Conservation (phyloP, 306 rosid genomes). For the Cercis canadensis region DNA sequence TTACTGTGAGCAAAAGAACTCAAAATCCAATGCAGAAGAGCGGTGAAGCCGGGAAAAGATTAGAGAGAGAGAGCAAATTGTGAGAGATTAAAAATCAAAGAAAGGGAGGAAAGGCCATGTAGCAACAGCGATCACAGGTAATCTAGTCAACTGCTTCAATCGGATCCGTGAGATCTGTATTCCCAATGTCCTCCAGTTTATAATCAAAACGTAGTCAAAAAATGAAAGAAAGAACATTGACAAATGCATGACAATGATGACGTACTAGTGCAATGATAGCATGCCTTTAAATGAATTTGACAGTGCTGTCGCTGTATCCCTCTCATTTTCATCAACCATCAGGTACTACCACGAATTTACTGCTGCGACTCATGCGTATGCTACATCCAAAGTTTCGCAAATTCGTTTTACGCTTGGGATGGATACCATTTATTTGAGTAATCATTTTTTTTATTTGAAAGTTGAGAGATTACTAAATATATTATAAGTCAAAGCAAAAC, state of each 20-base stretch:
- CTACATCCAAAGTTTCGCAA: too few species aligned
- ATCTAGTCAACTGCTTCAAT: neutral
- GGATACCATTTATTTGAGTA: too few species aligned
- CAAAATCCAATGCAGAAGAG: conserved; percentile 44
- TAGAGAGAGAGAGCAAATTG: too few species aligned
- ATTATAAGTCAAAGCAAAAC: too few species aligned
- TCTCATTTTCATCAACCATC: conserved; percentile 16
- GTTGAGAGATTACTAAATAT: too few species aligned
- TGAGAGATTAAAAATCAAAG: too few species aligned
- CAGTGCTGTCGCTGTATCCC: conserved; percentile 28
- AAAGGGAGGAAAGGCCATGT: too few species aligned
- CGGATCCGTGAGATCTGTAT: neutral
- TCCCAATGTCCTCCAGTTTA: conserved; percentile 16
- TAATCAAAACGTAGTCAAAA: conserved; percentile 28
- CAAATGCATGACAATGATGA: conserved; percentile 54
- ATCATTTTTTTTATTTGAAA: too few species aligned
- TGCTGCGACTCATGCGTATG: too few species aligned
- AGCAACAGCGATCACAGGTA: too few species aligned
- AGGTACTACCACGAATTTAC: neutral
- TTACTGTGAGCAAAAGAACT: neutral
- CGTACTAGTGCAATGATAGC: conserved; percentile 54
- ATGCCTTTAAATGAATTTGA: conserved; percentile 47
- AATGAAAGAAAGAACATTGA: neutral
- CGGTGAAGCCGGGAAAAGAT: neutral
- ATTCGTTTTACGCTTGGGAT: too few species aligned